These are phyloP conservation scores for Corynascus novoguineensis DNA, from an alignment of 495 filamentous ascomycete species.

Conservation along the genomic window DNA sequence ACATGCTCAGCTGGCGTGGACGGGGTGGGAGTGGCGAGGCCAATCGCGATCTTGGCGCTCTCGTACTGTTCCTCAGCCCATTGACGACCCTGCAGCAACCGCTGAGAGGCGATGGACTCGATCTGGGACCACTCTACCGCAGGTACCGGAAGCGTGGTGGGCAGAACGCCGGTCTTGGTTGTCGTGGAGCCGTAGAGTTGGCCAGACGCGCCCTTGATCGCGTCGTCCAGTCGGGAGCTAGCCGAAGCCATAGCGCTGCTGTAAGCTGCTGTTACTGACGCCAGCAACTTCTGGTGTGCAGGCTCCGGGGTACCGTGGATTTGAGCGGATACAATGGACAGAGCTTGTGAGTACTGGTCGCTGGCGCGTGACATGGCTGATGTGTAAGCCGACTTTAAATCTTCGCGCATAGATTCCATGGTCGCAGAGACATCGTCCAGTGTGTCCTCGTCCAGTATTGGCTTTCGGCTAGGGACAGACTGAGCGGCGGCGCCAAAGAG, in stretches of 20 bases:
- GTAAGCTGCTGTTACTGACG: conserved; percentile 64
- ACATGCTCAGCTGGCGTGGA: conserved; percentile 42
- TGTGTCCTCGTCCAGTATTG: conserved; percentile 37
- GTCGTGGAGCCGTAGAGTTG: conserved; percentile 43
- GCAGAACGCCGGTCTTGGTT: conserved; percentile 30
- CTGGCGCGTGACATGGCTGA: conserved; percentile 55
- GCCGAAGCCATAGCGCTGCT: conserved; percentile 59
- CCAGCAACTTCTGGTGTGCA: conserved; percentile 57
- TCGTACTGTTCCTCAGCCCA: conserved; percentile 62
- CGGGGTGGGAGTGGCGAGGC: conserved; percentile 48
- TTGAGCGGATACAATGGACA: conserved; percentile 58
- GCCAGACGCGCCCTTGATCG: conserved; percentile 43
- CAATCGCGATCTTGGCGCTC: conserved; percentile 52
- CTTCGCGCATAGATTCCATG: conserved; percentile 56
- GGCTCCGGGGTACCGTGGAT: conserved; percentile 60
- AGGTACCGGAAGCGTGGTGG: conserved; percentile 18
- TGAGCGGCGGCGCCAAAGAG: conserved; percentile 43
- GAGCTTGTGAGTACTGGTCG: conserved; percentile 60
- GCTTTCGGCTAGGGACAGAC: conserved; percentile 36
- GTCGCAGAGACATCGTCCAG: conserved; percentile 53
- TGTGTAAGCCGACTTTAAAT: conserved; percentile 51
- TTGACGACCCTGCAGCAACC: conserved; percentile 57
- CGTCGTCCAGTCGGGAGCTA: conserved; percentile 50
- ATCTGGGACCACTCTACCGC: conserved; percentile 37
- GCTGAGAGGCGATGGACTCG: conserved; percentile 58